These are phyloP conservation scores for Anthoceros angustus DNA, from an alignment of 225 moss, liverwort and hornwort species.

Conservation along the genomic window DNA sequence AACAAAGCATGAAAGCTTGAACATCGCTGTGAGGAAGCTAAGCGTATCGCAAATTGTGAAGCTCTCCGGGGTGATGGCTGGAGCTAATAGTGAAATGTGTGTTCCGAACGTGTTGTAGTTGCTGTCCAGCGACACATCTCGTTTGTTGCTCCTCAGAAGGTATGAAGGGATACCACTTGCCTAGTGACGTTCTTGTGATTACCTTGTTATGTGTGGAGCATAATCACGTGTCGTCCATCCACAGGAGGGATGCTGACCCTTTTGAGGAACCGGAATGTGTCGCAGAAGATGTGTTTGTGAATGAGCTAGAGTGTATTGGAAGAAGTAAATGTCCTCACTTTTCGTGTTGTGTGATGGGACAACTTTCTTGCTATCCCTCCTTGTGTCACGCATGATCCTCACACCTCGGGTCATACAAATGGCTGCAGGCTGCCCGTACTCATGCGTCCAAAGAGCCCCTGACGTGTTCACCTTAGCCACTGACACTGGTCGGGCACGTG, in stretches of 20 bases:
- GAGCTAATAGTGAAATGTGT: not conserved
- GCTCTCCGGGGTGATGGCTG: too few species aligned
- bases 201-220: not conserved
- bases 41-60: too few species aligned
- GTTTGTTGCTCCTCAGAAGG: not conserved
- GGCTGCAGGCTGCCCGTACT: constrained; percentile 60
- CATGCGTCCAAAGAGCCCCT: constrained; percentile 72
- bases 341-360: not conserved
- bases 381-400: not conserved
- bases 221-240: not conserved
- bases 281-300: constrained; percentile 86
- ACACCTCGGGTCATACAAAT: not conserved
- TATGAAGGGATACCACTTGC: not conserved
- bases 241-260: constrained; percentile 62
- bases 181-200: not conserved
- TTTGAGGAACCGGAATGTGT: constrained; percentile 78
- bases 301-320: constrained; percentile 85
- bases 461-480: constrained; percentile 62
- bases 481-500: constrained; percentile 78
- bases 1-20: constrained; percentile 1
- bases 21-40: not conserved
- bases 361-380: not conserved
- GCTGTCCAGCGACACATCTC: not conserved
- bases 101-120: not conserved
- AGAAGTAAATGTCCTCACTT: constrained; percentile 31